Percentiles rank a stretch among this genome's conserved stretches.
Conservation (phyloP, 108 stramenopile species). For the Craspedostauros australis region DNA sequence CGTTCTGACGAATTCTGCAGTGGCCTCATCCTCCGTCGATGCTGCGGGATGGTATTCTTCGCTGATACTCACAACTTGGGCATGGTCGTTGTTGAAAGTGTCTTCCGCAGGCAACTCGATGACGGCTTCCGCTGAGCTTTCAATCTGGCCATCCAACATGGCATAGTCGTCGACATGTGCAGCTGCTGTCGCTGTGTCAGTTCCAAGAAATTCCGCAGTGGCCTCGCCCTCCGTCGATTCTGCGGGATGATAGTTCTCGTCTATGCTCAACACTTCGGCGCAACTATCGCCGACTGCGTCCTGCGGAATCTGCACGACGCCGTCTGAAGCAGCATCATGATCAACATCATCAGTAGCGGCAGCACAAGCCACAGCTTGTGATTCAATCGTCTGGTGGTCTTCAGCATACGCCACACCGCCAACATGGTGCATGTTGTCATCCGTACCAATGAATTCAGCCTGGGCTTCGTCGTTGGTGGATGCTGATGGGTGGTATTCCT, state of each 20-base stretch:
- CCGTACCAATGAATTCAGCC: conserved; percentile 27
- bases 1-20: conserved; percentile 1
- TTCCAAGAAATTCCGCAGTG: background rate
- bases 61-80: conserved; percentile 32
- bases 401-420: too few relatives aligned
- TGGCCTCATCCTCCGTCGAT: conserved; percentile 6
- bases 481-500: conserved; percentile 28
- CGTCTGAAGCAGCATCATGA: conserved; percentile 2
- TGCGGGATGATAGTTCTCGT: background rate
- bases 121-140: background rate
- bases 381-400: background rate
- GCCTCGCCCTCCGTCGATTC: background rate
- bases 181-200: background rate
- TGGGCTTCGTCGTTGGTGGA: conserved; percentile 9
- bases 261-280: background rate
- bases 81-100: conserved; percentile 9
- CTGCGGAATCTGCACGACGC: background rate
- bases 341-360: background rate
- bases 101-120: background rate
- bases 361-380: background rate
- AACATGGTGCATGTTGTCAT: conserved; percentile 1
- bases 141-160: background rate
- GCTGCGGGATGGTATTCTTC: conserved; percentile 35
- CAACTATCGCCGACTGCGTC: conserved; percentile 2
- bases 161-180: background rate